Percentiles rank a stretch among this genome's conserved stretches.
Evolutionary conservation across 169 alveolate genomes (phyloP).

Genomic region (Ichthyophthirius multifiliis): DNA sequence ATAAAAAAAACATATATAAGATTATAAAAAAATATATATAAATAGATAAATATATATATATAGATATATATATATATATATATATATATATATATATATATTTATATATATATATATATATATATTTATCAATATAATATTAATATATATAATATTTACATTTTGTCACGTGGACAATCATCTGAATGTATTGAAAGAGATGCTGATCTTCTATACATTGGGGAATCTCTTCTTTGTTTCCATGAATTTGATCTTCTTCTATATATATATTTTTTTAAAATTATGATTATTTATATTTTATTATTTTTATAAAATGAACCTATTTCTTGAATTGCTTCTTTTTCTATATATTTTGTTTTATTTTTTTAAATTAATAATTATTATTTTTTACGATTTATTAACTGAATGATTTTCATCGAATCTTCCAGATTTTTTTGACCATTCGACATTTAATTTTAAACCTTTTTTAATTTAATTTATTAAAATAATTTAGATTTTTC

Average conservation of each 20-base stretch:
- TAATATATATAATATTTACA: not conserved
- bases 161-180: slow-evolving; percentile 9
- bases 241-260: slow-evolving; percentile 16
- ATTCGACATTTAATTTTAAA: slow-evolving; percentile 38
- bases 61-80: too few relatives aligned
- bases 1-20: too few relatives aligned
- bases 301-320: not conserved
- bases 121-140: not conserved
- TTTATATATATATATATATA: too few relatives aligned
- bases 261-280: not conserved
- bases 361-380: too few relatives aligned
- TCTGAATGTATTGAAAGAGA: not conserved
- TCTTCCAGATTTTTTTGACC: slow-evolving; percentile 44
- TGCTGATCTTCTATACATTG: slow-evolving; percentile 2
- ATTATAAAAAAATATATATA: too few relatives aligned
- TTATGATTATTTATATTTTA: not conserved
- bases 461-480: slow-evolving; percentile 15
- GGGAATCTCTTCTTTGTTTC: slow-evolving; percentile 5
- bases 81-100: too few relatives aligned
- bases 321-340: not conserved
- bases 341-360: not conserved
- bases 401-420: slow-evolving; percentile 36
- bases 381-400: not conserved
- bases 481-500: too few relatives aligned
- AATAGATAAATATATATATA: too few relatives aligned